Percentiles rank a stretch among this genome's conserved stretches.
phyloP scores from a whole-genome alignment of 75 land plant species.

The Selaginella moellendorffii region DNA sequence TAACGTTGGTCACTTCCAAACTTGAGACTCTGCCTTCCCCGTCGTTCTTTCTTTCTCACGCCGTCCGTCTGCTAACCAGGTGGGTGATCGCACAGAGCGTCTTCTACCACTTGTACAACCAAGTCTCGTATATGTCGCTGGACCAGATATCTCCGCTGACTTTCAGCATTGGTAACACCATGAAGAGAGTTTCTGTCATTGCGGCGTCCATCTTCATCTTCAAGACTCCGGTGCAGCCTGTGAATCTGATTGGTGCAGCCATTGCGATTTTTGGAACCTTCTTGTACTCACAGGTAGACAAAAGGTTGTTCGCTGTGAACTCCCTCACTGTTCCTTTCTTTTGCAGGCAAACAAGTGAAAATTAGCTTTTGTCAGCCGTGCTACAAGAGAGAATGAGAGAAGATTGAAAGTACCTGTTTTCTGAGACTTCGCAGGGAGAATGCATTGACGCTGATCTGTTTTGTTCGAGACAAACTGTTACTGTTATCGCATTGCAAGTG shows the following conservation, averaged over 20 bases:
- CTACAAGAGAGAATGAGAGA: too few species aligned
- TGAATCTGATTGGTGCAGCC: conserved; percentile 72
- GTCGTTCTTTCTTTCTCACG: too few species aligned
- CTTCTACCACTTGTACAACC: conserved; percentile 66
- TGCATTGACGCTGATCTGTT: too few species aligned
- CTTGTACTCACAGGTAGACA: conserved; percentile 55
- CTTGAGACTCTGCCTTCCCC: too few species aligned
- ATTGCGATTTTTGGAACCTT: conserved; percentile 70
- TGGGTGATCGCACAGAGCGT: conserved; percentile 65
- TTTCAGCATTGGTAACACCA: conserved; percentile 8
- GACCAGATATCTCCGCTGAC: conserved; percentile 46
- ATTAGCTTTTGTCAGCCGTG: too few species aligned
- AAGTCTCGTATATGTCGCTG: conserved; percentile 76
- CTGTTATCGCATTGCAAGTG: too few species aligned
- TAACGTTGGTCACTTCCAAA: conserved; percentile 12
- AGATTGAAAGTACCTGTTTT: too few species aligned
- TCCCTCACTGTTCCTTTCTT: neutral
- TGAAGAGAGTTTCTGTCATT: conserved; percentile 48
- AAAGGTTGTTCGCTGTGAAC: neutral
- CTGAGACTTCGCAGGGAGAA: too few species aligned
- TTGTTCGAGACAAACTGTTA: too few species aligned
- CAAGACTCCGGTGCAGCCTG: conserved; percentile 48
- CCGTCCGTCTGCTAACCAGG: too few species aligned
- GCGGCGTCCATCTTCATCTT: conserved; percentile 64
- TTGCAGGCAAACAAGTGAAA: neutral